These are phyloP conservation scores for Beauveria asiatica DNA, from an alignment of 2,329 filamentous ascomycete genomes.

Conservation along the genomic window DNA sequence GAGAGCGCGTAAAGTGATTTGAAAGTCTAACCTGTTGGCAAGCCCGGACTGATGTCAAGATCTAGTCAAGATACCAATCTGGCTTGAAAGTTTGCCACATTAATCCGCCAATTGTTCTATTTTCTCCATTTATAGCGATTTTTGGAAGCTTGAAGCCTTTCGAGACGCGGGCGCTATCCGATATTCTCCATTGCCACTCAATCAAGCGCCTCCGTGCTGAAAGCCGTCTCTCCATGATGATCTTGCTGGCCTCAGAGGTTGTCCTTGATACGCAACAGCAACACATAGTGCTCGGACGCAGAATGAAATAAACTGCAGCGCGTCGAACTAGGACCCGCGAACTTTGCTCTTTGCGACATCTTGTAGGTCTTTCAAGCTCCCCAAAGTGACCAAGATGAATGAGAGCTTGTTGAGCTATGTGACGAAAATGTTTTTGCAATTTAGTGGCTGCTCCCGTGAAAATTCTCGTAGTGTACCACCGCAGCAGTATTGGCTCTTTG, in stretches of 20 bases:
- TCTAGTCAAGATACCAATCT: background rate
- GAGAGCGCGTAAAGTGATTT: constrained; percentile 9
- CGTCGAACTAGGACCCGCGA: background rate
- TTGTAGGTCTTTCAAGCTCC: background rate
- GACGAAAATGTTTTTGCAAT: background rate
- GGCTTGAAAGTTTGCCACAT: background rate
- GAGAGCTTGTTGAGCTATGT: background rate
- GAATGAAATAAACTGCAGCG: background rate
- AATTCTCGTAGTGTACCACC: constrained; percentile 8
- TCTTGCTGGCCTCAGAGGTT: background rate
- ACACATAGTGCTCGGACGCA: background rate
- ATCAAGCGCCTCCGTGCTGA: background rate
- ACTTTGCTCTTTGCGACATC: background rate
- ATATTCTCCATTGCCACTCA: background rate
- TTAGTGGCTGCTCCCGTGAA: background rate
- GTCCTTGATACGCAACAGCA: background rate
- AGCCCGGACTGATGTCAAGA: background rate
- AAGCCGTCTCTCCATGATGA: background rate
- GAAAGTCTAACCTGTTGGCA: background rate
- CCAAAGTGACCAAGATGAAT: background rate
- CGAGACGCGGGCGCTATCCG: background rate
- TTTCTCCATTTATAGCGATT: background rate
- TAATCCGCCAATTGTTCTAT: background rate
- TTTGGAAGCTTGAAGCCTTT: background rate
- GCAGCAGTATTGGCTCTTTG: background rate